Conservation (phyloP, 176 grass and related monocot genomes). For the Oryza meridionalis region DNA sequence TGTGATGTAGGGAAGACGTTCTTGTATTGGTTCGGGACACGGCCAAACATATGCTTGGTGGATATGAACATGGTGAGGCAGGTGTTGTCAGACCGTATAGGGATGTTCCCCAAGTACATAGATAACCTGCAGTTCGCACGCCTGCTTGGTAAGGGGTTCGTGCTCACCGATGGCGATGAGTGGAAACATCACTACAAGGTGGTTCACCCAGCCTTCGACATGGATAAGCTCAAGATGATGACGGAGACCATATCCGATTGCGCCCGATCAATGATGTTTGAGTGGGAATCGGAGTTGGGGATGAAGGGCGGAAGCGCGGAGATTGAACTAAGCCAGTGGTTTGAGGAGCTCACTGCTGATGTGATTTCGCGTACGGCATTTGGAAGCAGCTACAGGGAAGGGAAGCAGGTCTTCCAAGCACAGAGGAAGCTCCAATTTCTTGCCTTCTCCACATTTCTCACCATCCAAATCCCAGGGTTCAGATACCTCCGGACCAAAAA, state of each 20-base stretch:
- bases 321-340: slow-evolving; percentile 47
- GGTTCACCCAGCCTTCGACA: slow-evolving; percentile 55
- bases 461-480: slow-evolving; percentile 28
- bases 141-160: slow-evolving; percentile 62
- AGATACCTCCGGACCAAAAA: slow-evolving; percentile 36
- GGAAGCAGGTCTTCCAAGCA: slow-evolving; percentile 39
- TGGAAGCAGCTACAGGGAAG: slow-evolving; percentile 60
- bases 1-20: slow-evolving; percentile 2
- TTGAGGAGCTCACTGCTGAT: slow-evolving; percentile 57
- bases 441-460: slow-evolving; percentile 31
- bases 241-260: slow-evolving; percentile 49
- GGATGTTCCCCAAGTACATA: slow-evolving; percentile 44
- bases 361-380: slow-evolving; percentile 68
- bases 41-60: slow-evolving; percentile 41
- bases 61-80: slow-evolving; percentile 51
- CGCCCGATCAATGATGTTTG: slow-evolving; percentile 45
- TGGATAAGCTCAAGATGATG: too few relatives aligned
- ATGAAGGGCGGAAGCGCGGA: not conserved
- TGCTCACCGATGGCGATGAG: slow-evolving; percentile 48
- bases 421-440: not conserved
- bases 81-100: slow-evolving; percentile 42
- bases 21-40: slow-evolving; percentile 56
- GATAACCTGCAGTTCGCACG: slow-evolving; percentile 18
- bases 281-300: slow-evolving; percentile 36
- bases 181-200: slow-evolving; percentile 70